Evolutionary conservation across 345 rosid genomes (phyloP).

Genomic region (Eutrema heterophyllum): DNA sequence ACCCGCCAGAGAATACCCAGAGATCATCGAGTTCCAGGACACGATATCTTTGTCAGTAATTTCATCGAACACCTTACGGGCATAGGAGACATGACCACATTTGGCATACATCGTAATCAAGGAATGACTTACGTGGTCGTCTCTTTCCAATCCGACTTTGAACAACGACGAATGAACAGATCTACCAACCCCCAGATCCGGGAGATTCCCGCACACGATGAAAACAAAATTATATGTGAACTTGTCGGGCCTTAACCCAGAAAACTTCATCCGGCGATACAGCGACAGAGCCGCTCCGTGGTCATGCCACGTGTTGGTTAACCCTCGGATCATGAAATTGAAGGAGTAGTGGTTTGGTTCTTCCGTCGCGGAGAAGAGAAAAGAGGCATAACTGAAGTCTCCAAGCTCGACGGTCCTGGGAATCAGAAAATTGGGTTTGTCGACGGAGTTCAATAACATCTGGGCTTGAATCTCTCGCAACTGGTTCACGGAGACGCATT

Average conservation of each 20-base stretch:
- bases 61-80: conserved; percentile 76
- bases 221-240: conserved; percentile 76
- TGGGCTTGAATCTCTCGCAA: conserved; percentile 69
- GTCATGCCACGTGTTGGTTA: conserved; percentile 51
- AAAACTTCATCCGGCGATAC: conserved; percentile 51
- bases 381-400: conserved; percentile 52
- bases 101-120: conserved; percentile 57
- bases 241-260: conserved; percentile 55
- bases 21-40: conserved; percentile 92
- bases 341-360: conserved; percentile 63
- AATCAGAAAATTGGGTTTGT: conserved; percentile 62
- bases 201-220: conserved; percentile 54
- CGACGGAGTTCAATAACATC: conserved; percentile 46
- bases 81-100: conserved; percentile 35
- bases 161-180: conserved; percentile 53
- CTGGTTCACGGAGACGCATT: conserved; percentile 36
- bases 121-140: conserved; percentile 58
- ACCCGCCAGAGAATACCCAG: conserved; percentile 75
- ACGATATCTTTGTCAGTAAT: conserved; percentile 54
- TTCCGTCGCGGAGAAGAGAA: conserved; percentile 51
- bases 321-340: conserved; percentile 77
- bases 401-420: conserved; percentile 57
- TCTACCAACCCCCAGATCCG: conserved; percentile 42
- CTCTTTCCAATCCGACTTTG: conserved; percentile 51
- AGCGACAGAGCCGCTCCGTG: conserved; percentile 40